A percentile compares a stretch with the other conserved stretches of the same genome.
phyloP scores from a whole-genome alignment of 2,329 filamentous ascomycete species.

The Emergomyces pasteurianus region DNA sequence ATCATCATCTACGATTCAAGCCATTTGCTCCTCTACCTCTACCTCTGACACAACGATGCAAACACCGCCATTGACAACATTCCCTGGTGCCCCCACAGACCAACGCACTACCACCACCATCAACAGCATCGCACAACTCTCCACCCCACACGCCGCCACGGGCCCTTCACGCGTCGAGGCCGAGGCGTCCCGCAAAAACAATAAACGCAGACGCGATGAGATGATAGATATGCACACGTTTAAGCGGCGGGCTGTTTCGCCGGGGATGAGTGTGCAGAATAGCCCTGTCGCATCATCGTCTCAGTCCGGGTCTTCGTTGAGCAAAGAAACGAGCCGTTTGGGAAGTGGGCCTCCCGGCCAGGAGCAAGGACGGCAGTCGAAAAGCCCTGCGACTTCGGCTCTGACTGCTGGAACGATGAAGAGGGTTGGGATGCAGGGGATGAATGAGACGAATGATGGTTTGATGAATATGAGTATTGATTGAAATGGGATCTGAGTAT shows the following conservation, averaged over 20 bases:
- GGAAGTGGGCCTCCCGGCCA: not conserved
- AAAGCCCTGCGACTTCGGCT: conserved; percentile 34
- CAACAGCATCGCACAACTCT: conserved; percentile 6
- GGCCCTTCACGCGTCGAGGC: conserved; percentile 8
- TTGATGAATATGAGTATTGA: conserved; percentile 97
- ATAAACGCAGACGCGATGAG: conserved; percentile 70
- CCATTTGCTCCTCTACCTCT: conserved; percentile 40
- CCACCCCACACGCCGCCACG: conserved; percentile 9
- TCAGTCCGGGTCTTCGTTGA: conserved; percentile 44
- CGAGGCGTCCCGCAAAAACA: conserved; percentile 7
- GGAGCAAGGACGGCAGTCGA: conserved; percentile 15
- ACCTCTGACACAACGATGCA: conserved; percentile 29
- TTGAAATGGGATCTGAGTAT: conserved; percentile 29
- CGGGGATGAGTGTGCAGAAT: conserved; percentile 81
- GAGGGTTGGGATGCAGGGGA: conserved; percentile 73
- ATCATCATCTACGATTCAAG: conserved; percentile 38
- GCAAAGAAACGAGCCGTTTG: not conserved
- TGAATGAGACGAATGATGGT: conserved; percentile 90
- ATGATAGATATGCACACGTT: conserved; percentile 80
- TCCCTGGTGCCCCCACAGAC: not conserved
- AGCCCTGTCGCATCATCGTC: conserved; percentile 70
- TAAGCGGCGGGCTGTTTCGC: conserved; percentile 83
- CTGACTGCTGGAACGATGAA: conserved; percentile 18
- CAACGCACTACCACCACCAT: not conserved
- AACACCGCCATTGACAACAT: conserved; percentile 22